Percentiles rank a stretch among this genome's conserved stretches.
These are phyloP conservation scores for Quercus alba DNA, from an alignment of 306 rosid species.

Conservation along the genomic window DNA sequence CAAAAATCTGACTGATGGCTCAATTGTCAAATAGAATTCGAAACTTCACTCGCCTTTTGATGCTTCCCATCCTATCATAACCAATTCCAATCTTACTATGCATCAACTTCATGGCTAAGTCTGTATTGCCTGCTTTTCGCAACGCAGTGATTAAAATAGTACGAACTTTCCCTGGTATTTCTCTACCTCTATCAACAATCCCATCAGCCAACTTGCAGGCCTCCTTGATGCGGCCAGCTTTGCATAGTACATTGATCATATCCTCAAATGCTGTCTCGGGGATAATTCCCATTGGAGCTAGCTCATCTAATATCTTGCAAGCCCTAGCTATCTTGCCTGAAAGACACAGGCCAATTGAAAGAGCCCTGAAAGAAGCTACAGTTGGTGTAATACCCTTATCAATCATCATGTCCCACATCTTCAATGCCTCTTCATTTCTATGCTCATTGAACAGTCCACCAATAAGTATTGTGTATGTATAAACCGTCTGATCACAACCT, in stretches of 20 bases:
- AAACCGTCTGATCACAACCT: constrained; percentile 84
- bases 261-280: constrained; percentile 41
- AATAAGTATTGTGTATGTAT: constrained; percentile 75
- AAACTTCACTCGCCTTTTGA: constrained; percentile 81
- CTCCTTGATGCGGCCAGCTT: constrained; percentile 61
- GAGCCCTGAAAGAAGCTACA: constrained; percentile 80
- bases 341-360: constrained; percentile 80
- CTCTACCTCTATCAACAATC: constrained; percentile 82
- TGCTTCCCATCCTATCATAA: constrained; percentile 71
- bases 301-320: constrained; percentile 86
- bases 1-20: neutral
- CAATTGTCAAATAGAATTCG: constrained; percentile 34
- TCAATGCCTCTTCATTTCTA: constrained; percentile 79
- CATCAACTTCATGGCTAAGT: constrained; percentile 84
- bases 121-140: constrained; percentile 86
- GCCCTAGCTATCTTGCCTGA: constrained; percentile 89
- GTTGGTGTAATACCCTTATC: constrained; percentile 85
- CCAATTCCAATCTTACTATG: constrained; percentile 95
- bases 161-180: constrained; percentile 77
- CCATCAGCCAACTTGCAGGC: constrained; percentile 98
- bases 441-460: constrained; percentile 70
- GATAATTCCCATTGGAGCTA: constrained; percentile 85
- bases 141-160: constrained; percentile 73
- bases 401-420: constrained; percentile 80
- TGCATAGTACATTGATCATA: constrained; percentile 33